phyloP scores from a whole-genome alignment of 331 rosid species.

The Prunus yedoensis region DNA sequence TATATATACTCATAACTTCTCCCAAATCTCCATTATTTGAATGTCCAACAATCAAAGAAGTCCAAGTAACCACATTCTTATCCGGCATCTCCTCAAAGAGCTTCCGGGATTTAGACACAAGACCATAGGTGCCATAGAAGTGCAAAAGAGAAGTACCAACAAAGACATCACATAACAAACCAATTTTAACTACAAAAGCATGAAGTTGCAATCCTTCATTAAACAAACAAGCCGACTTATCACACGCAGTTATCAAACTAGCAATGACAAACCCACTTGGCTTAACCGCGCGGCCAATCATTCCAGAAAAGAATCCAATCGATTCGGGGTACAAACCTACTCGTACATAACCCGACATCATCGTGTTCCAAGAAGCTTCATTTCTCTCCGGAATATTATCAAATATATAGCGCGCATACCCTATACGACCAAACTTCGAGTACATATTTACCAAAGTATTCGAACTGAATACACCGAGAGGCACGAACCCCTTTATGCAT shows the following conservation, averaged over 20 bases:
- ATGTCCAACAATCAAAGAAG: constrained; percentile 80
- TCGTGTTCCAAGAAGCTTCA: constrained; percentile 87
- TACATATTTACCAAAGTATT: constrained; percentile 79
- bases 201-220: constrained; percentile 72
- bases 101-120: constrained; percentile 47
- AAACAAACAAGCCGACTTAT: constrained; percentile 61
- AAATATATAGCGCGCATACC: constrained; percentile 55
- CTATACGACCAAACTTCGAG: constrained; percentile 55
- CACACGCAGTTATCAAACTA: constrained; percentile 77
- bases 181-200: constrained; percentile 56
- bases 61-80: constrained; percentile 91
- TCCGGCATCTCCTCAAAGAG: constrained; percentile 71
- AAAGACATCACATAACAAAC: constrained; percentile 62
- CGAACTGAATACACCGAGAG: constrained; percentile 42
- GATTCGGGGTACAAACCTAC: constrained; percentile 53
- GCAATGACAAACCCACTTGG: constrained; percentile 68
- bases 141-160: constrained; percentile 86
- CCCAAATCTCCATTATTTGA: constrained; percentile 47
- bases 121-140: constrained; percentile 59
- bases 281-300: constrained; percentile 38
- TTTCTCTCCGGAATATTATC: constrained; percentile 61
- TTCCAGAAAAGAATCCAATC: constrained; percentile 53
- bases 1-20: constrained; percentile 55
- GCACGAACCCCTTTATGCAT: constrained; percentile 55
- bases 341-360: constrained; percentile 77